Evolutionary conservation across 768 basidiomycete species (phyloP).

Genomic region (Tubosaeta brunneosetosa): DNA sequence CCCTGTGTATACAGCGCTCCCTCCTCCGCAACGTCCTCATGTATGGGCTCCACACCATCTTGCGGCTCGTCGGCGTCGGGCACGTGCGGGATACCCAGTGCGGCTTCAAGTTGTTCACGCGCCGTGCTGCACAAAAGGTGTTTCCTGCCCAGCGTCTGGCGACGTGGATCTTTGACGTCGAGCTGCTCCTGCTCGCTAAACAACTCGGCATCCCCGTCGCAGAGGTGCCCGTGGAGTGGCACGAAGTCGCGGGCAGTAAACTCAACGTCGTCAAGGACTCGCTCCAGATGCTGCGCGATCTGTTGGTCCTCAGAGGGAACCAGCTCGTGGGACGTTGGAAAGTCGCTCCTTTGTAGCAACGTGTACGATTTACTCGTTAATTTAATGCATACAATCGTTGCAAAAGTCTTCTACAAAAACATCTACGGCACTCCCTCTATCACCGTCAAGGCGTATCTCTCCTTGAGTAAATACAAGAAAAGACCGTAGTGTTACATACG

Average conservation of each 20-base stretch:
- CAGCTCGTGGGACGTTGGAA: slow-evolving; percentile 77
- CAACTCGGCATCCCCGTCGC: slow-evolving; percentile 70
- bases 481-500: slow-evolving; percentile 29
- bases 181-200: slow-evolving; percentile 82
- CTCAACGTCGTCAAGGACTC: slow-evolving; percentile 81
- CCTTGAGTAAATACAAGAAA: slow-evolving; percentile 27
- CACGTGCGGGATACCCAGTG: slow-evolving; percentile 95
- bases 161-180: slow-evolving; percentile 97
- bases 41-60: slow-evolving; percentile 88
- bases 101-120: slow-evolving; percentile 94
- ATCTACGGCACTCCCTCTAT: slow-evolving; percentile 17
- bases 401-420: slow-evolving; percentile 7
- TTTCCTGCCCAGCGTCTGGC: slow-evolving; percentile 85
- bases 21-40: slow-evolving; percentile 86
- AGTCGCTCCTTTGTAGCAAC: slow-evolving; percentile 21
- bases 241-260: slow-evolving; percentile 92
- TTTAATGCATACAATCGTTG: slow-evolving; percentile 21
- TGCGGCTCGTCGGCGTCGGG: slow-evolving; percentile 84
- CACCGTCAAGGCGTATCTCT: slow-evolving; percentile 19
- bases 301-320: slow-evolving; percentile 80
- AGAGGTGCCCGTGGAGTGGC: slow-evolving; percentile 90
- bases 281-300: slow-evolving; percentile 83
- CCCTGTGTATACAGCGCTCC: slow-evolving; percentile 69
- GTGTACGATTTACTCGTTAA: slow-evolving; percentile 25
- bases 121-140: slow-evolving; percentile 70